Conservation (phyloP, 2,329 filamentous ascomycete genomes). For the Phaeoacremonium minimum region DNA sequence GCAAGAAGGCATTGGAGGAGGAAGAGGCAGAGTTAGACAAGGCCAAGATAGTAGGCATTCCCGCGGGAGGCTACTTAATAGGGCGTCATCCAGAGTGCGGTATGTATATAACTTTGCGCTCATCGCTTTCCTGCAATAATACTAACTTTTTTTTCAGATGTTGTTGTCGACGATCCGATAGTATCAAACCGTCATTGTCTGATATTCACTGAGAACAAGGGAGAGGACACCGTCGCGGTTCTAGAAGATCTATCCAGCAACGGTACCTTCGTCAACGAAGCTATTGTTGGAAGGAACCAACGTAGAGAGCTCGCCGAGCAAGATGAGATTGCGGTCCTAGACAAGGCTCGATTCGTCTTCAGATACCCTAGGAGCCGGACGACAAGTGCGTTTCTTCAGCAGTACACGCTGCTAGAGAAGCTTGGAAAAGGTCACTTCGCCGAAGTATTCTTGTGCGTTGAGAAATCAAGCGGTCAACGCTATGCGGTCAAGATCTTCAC, state of each 20-base stretch:
- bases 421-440: constrained; percentile 95
- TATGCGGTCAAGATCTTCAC: constrained; percentile 96
- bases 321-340: constrained; percentile 85
- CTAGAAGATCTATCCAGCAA: constrained; percentile 94
- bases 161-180: constrained; percentile 69
- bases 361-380: constrained; percentile 74
- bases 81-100: constrained; percentile 92
- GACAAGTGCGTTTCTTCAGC: constrained; percentile 75
- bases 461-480: constrained; percentile 75
- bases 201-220: constrained; percentile 30
- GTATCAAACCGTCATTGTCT: constrained; percentile 81
- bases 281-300: constrained; percentile 86
- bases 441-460: constrained; percentile 85
- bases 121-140: constrained; percentile 1
- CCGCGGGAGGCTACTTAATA: constrained; percentile 82
- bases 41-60: constrained; percentile 55
- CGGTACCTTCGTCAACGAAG: constrained; percentile 93
- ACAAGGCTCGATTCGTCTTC: constrained; percentile 86
- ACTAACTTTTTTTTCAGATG: constrained; percentile 43
- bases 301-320: constrained; percentile 81
- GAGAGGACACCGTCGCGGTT: constrained; percentile 56
- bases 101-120: constrained; percentile 38
- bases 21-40: constrained; percentile 59
- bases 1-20: constrained; percentile 42
- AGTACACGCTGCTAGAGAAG: constrained; percentile 80